A percentile compares a stretch with the other conserved stretches of the same genome.
phyloP scores from a whole-genome alignment of 1,139 yeast genomes.

The Blastobotrys buckinghamii region DNA sequence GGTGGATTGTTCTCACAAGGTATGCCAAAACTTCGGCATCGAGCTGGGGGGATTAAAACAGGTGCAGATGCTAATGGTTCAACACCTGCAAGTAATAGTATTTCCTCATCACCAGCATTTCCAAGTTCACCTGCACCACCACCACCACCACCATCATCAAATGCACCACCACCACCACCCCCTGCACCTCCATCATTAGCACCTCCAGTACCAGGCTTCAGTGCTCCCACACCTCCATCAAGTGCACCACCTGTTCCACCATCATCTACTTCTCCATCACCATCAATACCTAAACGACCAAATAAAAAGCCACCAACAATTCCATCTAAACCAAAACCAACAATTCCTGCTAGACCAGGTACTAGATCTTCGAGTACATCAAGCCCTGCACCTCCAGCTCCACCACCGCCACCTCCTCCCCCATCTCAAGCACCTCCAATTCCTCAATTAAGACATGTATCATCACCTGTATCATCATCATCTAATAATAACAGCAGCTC shows the following conservation, averaged over 20 bases:
- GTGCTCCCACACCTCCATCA: conserved; percentile 4
- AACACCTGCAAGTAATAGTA: conserved; percentile 1
- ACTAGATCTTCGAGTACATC: not conserved
- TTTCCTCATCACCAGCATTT: conserved; percentile 15
- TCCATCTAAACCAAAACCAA: conserved; percentile 10
- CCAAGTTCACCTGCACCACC: conserved; percentile 16
- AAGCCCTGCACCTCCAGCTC: conserved; percentile 13
- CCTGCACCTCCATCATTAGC: conserved; percentile 8
- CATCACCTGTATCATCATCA: conserved; percentile 19
- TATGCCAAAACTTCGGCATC: conserved; percentile 68
- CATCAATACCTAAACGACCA: conserved; percentile 23
- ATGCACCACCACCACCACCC: conserved; percentile 11
- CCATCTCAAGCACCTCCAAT: conserved; percentile 20
- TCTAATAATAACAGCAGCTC: conserved; percentile 7
- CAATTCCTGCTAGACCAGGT: conserved; percentile 5
- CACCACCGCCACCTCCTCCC: conserved; percentile 20
- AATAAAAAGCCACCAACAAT: conserved; percentile 1
- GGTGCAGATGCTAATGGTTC: conserved; percentile 29
- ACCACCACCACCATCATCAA: not conserved
- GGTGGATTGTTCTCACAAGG: conserved; percentile 87
- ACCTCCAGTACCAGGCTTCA: not conserved
- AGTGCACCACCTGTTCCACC: not conserved
- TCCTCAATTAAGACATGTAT: conserved; percentile 17
- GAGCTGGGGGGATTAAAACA: conserved; percentile 42
- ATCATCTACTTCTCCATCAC: conserved; percentile 10